Evolutionary conservation across 75 land plant species (phyloP), one percentile per base, ranked within the genome.

Genomic region (Pseudotsuga menziesii): DNA sequence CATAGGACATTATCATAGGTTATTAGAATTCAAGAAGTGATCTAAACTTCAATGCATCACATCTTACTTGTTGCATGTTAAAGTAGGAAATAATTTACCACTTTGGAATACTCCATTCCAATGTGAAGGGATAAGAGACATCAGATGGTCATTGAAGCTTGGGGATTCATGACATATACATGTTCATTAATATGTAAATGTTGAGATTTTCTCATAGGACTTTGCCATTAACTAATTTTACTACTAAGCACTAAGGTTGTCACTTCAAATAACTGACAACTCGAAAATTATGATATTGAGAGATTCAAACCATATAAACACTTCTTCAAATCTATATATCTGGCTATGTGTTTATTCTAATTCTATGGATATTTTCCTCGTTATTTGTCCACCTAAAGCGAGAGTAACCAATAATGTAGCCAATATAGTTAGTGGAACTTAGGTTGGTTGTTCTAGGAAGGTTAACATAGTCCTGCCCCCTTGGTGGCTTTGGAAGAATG

Each of bases 91-190:
- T 57, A 81, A 78, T 80, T 88, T 87, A 35, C 97, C 97, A 9
- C 66, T 58, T 80, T 86, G 83, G 63, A 94, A 94, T 44, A 62
- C 56, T 39, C 97, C 97, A 27, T 83, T 94, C 94, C 97, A 94
- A n/a, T 87, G 67, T 64, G 79, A 52, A 67, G 97, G 97, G 56
- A 89, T 84, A 61, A 92, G 91, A 58, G 87, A 86, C 88, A 92
- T 81, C 62, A 72, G 77, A 13, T 35, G 58, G 58, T 94, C 94
- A 73, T 57, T 82, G 76, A 92, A 94, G 81, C 94, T 92, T 54
- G 83, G 85, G 4, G 91, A 85, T 67, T 94, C 94, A 11, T 91
- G 94, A 92, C 94, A 94, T 73, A 94, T 85, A 62, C 97, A 94
- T 91, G 89, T 73, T 62, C 7, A 44, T 6, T 15, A 19, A 57